Conservation (phyloP, 2,329 filamentous ascomycete species). For the Diaporthe sp. region DNA sequence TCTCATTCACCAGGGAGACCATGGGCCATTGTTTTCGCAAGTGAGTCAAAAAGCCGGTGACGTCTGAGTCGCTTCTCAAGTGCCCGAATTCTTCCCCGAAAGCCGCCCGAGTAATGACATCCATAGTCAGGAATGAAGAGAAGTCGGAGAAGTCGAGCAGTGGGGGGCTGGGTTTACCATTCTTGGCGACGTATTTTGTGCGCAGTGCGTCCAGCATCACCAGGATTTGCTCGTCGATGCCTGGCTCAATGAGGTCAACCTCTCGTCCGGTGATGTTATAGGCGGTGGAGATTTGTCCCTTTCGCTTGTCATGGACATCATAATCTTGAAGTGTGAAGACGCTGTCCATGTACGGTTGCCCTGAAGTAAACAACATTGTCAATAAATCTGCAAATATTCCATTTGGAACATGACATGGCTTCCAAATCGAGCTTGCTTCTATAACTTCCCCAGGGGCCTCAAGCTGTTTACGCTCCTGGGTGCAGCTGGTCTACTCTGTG, state of each 20-base stretch:
- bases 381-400: background rate
- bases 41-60: constrained; percentile 57
- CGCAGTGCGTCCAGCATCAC: constrained; percentile 21
- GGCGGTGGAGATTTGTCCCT: constrained; percentile 43
- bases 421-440: no score
- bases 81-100: constrained; percentile 63
- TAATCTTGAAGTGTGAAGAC: constrained; percentile 41
- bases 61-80: constrained; percentile 57
- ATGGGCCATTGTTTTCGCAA: constrained; percentile 45
- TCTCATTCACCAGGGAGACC: constrained; percentile 57
- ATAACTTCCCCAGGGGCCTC: background rate
- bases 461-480: background rate
- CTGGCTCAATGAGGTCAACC: constrained; percentile 46
- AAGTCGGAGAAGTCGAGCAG: constrained; percentile 60
- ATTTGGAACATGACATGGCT: background rate
- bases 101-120: constrained; percentile 63
- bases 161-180: background rate
- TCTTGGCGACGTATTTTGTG: constrained; percentile 3
- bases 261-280: constrained; percentile 49
- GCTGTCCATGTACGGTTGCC: constrained; percentile 33
- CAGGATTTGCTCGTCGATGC: constrained; percentile 38
- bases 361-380: background rate
- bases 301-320: constrained; percentile 48
- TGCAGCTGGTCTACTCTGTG: background rate
- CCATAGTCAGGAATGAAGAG: constrained; percentile 64